Evolutionary conservation across 2,329 filamentous ascomycete species (phyloP).

Genomic region (Cercospora canescens): DNA sequence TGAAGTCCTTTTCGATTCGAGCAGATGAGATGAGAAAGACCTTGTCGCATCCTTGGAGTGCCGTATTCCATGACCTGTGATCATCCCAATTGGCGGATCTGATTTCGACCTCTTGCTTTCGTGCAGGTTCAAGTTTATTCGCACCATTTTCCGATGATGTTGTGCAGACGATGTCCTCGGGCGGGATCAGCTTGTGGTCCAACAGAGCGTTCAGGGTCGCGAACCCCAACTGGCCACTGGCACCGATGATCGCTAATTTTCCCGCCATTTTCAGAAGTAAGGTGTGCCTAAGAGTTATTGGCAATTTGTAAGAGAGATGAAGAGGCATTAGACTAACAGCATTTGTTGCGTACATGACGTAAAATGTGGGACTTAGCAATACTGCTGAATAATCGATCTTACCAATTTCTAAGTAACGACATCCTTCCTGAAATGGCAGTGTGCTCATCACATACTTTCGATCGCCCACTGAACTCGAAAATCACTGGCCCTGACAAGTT

Average conservation of each 20-base stretch:
- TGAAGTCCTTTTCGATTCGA: conserved; percentile 46
- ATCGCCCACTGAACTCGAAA: too few species aligned
- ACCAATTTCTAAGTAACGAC: neutral
- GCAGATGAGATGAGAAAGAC: conserved; percentile 50
- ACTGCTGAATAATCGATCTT: neutral
- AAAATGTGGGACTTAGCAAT: neutral
- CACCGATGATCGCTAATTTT: conserved; percentile 43
- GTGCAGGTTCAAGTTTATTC: conserved; percentile 26
- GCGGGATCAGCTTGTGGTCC: conserved; percentile 41
- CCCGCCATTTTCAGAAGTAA: neutral
- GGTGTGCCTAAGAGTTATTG: neutral
- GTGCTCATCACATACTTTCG: too few species aligned
- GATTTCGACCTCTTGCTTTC: conserved; percentile 33
- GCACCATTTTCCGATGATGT: conserved; percentile 37
- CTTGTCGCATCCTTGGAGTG: conserved; percentile 40
- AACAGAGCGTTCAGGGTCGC: conserved; percentile 46
- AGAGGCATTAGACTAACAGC: neutral
- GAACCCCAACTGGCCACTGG: conserved; percentile 48
- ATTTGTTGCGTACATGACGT: neutral
- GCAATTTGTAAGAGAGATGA: neutral
- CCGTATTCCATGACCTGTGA: conserved; percentile 34
- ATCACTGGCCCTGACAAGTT: too few species aligned
- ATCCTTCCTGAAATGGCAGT: neutral
- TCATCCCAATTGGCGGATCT: conserved; percentile 44
- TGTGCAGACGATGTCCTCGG: conserved; percentile 40